Conservation (phyloP, 2,329 filamentous ascomycete species). For the Scedosporium dehoogii region DNA sequence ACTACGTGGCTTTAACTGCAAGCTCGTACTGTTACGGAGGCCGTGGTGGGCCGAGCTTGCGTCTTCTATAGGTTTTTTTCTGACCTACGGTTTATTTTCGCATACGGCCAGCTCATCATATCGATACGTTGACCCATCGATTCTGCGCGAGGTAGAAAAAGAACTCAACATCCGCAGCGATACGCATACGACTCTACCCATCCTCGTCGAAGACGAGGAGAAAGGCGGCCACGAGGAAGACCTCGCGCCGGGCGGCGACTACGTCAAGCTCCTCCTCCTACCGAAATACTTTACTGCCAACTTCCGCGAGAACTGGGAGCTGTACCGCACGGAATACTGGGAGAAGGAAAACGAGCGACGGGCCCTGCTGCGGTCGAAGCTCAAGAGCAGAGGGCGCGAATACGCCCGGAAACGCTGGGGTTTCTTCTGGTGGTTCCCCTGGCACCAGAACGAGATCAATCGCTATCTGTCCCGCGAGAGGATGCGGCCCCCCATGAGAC, state of each 20-base stretch:
- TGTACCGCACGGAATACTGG: slow-evolving; percentile 93
- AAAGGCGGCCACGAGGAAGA: slow-evolving; percentile 74
- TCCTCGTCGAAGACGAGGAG: slow-evolving; percentile 46
- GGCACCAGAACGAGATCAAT: slow-evolving; percentile 32
- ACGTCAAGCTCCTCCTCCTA: slow-evolving; percentile 79
- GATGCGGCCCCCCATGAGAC: slow-evolving; percentile 17
- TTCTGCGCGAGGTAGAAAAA: slow-evolving; percentile 50
- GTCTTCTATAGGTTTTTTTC: slow-evolving; percentile 63
- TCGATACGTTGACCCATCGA: slow-evolving; percentile 61
- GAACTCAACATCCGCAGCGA: slow-evolving; percentile 39
- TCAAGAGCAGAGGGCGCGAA: slow-evolving; percentile 59
- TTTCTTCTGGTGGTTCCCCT: slow-evolving; percentile 82
- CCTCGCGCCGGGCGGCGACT: slow-evolving; percentile 78
- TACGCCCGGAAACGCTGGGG: slow-evolving; percentile 58
- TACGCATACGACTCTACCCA: slow-evolving; percentile 29
- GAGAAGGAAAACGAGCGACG: slow-evolving; percentile 90
- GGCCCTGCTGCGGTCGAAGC: slow-evolving; percentile 57
- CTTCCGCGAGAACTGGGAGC: slow-evolving; percentile 94
- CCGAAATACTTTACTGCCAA: slow-evolving; percentile 92
- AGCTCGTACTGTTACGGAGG: slow-evolving; percentile 80
- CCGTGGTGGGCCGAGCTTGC: slow-evolving; percentile 72
- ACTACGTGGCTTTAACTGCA: slow-evolving; percentile 86
- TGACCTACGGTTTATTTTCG: slow-evolving; percentile 66
- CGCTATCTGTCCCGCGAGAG: slow-evolving; percentile 14
- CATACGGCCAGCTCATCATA: slow-evolving; percentile 60